A percentile compares a stretch with the other conserved stretches of the same genome.
These are phyloP conservation scores for Baeospora myosura DNA, from an alignment of 1,284 basidiomycete species.

Conservation along the genomic window DNA sequence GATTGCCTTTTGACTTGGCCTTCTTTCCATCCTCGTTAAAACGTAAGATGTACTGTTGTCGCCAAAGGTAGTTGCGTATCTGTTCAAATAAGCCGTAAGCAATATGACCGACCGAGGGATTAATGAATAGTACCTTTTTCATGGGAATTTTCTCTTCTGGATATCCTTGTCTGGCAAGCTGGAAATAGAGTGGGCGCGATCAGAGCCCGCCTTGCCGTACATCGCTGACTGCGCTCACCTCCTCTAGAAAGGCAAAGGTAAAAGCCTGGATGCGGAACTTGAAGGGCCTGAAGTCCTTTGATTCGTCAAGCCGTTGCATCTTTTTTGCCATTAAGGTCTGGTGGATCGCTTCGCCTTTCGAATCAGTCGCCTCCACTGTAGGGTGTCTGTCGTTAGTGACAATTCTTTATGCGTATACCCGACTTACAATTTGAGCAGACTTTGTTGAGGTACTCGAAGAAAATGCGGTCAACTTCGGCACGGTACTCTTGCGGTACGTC, in stretches of 20 bases:
- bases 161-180: conserved; percentile 75
- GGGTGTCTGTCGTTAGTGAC: no score
- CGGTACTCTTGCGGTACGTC: conserved; percentile 79
- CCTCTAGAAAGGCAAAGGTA: conserved; percentile 92
- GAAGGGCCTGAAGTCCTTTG: conserved; percentile 95
- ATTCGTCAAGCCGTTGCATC: conserved; percentile 94
- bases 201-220: not conserved
- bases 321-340: conserved; percentile 99
- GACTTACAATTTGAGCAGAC: conserved; percentile 86
- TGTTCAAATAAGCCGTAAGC: conserved; percentile 34
- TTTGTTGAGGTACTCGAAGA: conserved; percentile 83
- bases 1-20: conserved; percentile 98
- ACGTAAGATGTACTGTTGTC: conserved; percentile 85
- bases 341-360: conserved; percentile 94
- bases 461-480: conserved; percentile 80
- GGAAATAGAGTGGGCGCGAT: no score
- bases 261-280: conserved; percentile 99
- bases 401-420: not conserved
- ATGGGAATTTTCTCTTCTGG: conserved; percentile 83
- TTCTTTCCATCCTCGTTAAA: conserved; percentile 99
- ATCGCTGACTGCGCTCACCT: conserved; percentile 40
- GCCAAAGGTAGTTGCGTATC: conserved; percentile 98
- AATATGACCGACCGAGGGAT: conserved; percentile 11
- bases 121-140: conserved; percentile 60
- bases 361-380: conserved; percentile 85